Conservation (phyloP, 495 filamentous ascomycete species). For the Aspergillus incahuasiensis region DNA sequence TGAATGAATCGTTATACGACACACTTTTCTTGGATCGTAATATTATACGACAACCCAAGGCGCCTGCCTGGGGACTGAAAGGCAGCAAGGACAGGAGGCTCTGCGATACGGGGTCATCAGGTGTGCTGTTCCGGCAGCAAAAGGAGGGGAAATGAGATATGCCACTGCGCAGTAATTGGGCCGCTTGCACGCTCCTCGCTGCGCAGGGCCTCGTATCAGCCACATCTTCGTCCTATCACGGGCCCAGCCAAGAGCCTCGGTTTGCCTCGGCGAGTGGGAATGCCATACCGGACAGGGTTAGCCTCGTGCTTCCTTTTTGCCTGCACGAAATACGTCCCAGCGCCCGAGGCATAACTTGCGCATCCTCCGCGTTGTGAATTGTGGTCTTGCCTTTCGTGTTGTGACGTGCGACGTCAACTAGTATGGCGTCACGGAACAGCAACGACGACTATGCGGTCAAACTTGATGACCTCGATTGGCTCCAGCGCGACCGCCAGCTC, state of each 20-base stretch:
- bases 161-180: background rate
- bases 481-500: background rate
- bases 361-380: background rate
- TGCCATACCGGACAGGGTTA: background rate
- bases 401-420: background rate
- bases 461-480: constrained; percentile 10
- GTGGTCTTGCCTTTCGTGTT: background rate
- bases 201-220: background rate
- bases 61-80: background rate
- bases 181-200: background rate
- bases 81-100: constrained; percentile 5
- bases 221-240: background rate
- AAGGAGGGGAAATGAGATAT: constrained; percentile 5
- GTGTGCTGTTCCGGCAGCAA: background rate
- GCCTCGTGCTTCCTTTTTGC: background rate
- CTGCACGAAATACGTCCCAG: background rate
- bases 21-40: background rate
- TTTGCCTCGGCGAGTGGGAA: background rate
- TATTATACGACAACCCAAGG: constrained; percentile 1
- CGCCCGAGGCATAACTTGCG: constrained; percentile 10
- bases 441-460: background rate
- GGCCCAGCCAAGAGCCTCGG: background rate
- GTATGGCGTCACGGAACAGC: constrained; percentile 5
- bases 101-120: background rate
- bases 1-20: background rate